These are phyloP conservation scores for Aspergillus cavernicola DNA, from an alignment of 495 filamentous ascomycete species.

Conservation along the genomic window DNA sequence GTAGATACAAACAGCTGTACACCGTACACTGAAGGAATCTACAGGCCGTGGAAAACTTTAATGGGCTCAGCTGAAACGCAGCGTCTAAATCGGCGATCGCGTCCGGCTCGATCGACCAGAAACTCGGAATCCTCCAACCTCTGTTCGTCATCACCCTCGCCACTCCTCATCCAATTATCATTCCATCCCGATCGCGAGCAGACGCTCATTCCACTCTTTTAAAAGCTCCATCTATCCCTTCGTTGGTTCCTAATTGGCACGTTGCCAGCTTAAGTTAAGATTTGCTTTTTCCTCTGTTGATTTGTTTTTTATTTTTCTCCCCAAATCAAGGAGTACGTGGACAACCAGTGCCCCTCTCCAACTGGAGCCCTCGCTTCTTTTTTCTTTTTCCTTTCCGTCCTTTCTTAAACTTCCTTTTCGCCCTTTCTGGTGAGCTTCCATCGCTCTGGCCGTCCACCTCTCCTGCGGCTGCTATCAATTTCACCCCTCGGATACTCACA, in stretches of 20 bases:
- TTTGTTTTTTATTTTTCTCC: not conserved
- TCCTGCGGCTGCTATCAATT: not conserved
- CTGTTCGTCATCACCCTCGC: not conserved
- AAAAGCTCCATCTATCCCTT: not conserved
- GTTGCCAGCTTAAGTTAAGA: not conserved
- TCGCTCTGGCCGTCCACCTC: not conserved
- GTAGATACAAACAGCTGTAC: too few species aligned
- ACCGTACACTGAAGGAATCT: not conserved
- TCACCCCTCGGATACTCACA: not conserved
- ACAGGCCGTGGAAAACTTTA: not conserved
- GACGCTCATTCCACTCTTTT: slow-evolving; percentile 3
- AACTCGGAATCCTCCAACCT: too few species aligned
- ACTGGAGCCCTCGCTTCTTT: not conserved
- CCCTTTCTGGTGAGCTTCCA: not conserved
- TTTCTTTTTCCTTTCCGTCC: not conserved
- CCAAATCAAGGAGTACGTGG: not conserved
- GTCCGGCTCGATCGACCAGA: not conserved
- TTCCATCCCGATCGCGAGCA: not conserved
- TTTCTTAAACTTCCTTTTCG: not conserved
- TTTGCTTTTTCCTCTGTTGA: not conserved
- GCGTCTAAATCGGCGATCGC: not conserved
- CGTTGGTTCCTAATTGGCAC: not conserved
- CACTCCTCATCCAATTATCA: not conserved
- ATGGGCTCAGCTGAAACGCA: not conserved
- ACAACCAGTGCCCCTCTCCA: not conserved